Conservation (phyloP, 441 rosid species). For the Corymbia citriodora region DNA sequence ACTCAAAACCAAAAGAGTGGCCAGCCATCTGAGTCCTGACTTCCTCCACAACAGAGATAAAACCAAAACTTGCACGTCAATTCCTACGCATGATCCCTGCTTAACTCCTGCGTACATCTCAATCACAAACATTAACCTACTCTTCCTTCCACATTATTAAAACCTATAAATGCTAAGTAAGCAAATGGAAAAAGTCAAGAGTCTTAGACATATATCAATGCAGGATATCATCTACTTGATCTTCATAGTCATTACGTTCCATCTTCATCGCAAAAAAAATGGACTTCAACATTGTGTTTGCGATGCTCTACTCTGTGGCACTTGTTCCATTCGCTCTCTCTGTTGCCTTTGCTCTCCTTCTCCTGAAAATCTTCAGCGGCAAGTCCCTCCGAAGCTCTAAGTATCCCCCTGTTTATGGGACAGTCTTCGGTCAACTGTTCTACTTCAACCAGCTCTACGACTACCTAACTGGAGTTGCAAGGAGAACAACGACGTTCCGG, state of each 20-base stretch:
- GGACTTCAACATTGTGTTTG: conserved; percentile 16
- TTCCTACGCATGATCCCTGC: neutral
- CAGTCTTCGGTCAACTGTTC: conserved; percentile 38
- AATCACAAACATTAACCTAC: neutral
- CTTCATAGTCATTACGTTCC: neutral
- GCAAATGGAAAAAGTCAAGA: neutral
- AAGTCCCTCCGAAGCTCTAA: conserved; percentile 37
- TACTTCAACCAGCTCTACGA: conserved; percentile 50
- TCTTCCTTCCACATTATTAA: neutral
- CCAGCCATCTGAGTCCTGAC: neutral
- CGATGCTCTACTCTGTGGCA: conserved; percentile 18
- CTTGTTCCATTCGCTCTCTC: conserved; percentile 14
- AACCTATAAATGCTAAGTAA: neutral
- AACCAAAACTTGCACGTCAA: neutral
- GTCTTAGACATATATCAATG: neutral
- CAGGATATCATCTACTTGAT: neutral
- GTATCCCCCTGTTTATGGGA: conserved; percentile 54
- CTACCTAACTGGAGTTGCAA: conserved; percentile 40
- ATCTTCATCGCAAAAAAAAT: neutral
- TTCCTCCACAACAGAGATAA: neutral
- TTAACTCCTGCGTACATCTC: neutral
- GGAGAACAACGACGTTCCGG: conserved; percentile 36
- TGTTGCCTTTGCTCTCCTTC: conserved; percentile 6
- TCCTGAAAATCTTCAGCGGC: conserved; percentile 35
- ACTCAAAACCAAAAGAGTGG: neutral